Evolutionary conservation across 148 eudicot genomes (phyloP).

Genomic region (Bassia scoparia): DNA sequence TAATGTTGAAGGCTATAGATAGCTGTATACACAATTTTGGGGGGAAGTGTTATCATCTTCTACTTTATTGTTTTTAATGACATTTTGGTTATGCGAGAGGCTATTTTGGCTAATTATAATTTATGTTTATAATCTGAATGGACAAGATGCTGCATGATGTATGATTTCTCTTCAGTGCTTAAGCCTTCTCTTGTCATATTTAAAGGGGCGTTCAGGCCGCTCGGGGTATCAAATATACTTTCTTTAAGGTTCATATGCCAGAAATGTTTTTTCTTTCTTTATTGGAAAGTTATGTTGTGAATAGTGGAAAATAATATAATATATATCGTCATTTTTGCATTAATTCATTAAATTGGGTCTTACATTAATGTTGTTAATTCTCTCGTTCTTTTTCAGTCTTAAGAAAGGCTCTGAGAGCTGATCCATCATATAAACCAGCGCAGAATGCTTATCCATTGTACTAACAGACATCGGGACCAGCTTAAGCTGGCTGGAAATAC

Average conservation of each 20-base stretch:
- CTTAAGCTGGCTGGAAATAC: conserved; percentile 97
- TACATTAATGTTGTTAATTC: conserved; percentile 8
- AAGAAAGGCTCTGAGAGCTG: conserved; percentile 86
- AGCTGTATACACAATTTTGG: not conserved
- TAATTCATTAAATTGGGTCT: not conserved
- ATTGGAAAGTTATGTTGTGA: not conserved
- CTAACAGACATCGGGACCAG: conserved; percentile 93
- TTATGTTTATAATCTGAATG: not conserved
- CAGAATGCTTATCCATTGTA: conserved; percentile 92
- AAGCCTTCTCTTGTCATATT: not conserved
- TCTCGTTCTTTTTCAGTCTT: conserved; percentile 57
- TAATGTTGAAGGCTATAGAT: no score
- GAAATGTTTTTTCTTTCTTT: not conserved
- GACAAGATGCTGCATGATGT: not conserved
- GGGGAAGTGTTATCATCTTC: not conserved
- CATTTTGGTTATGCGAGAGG: not conserved
- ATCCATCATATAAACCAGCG: conserved; percentile 89
- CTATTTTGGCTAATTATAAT: not conserved
- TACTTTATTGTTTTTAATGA: not conserved
- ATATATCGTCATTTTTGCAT: not conserved
- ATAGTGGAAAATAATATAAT: not conserved
- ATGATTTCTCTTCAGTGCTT: not conserved
- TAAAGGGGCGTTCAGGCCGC: no score
- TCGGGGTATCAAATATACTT: not conserved
- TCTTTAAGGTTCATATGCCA: conserved; percentile 1